phyloP scores from a whole-genome alignment of 2,329 filamentous ascomycete species.

The Cladosporium sphaerospermum region DNA sequence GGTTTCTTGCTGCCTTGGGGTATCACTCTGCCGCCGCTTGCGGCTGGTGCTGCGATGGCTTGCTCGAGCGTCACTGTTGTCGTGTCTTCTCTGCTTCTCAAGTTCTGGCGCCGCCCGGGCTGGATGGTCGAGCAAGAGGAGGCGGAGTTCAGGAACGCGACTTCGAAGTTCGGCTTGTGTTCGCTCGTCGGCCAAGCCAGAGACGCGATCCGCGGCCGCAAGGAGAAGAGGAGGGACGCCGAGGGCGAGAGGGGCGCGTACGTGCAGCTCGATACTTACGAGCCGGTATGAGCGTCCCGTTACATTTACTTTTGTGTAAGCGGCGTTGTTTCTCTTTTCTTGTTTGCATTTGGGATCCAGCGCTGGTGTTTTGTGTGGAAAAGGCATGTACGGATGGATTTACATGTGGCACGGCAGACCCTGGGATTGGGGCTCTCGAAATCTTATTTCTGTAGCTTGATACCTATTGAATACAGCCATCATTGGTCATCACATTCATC shows the following conservation, averaged over 20 bases:
- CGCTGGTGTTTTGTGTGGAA: background rate
- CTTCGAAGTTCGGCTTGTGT: slow-evolving; percentile 11
- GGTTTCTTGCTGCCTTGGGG: slow-evolving; percentile 89
- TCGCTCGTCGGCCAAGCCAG: slow-evolving; percentile 11
- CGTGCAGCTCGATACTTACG: slow-evolving; percentile 39
- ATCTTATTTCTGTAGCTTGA: background rate
- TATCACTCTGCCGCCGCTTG: slow-evolving; percentile 83
- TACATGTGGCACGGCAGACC: background rate
- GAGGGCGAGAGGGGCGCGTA: slow-evolving; percentile 37
- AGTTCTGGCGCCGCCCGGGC: slow-evolving; percentile 73
- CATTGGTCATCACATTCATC: background rate
- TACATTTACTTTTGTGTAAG: background rate
- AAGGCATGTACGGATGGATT: too few species aligned
- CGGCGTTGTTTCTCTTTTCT: background rate
- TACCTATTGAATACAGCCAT: background rate
- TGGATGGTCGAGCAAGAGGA: slow-evolving; percentile 59
- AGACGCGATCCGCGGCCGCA: slow-evolving; percentile 19
- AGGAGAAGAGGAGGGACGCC: slow-evolving; percentile 31
- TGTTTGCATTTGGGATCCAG: background rate
- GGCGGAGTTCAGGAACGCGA: slow-evolving; percentile 10
- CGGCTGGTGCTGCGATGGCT: slow-evolving; percentile 91
- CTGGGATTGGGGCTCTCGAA: too few species aligned
- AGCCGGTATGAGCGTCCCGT: slow-evolving; percentile 22
- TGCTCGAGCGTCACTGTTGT: slow-evolving; percentile 86
- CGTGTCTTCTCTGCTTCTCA: slow-evolving; percentile 72